Evolutionary conservation across 768 basidiomycete species (phyloP).

Genomic region (Lactarius akahatsu): DNA sequence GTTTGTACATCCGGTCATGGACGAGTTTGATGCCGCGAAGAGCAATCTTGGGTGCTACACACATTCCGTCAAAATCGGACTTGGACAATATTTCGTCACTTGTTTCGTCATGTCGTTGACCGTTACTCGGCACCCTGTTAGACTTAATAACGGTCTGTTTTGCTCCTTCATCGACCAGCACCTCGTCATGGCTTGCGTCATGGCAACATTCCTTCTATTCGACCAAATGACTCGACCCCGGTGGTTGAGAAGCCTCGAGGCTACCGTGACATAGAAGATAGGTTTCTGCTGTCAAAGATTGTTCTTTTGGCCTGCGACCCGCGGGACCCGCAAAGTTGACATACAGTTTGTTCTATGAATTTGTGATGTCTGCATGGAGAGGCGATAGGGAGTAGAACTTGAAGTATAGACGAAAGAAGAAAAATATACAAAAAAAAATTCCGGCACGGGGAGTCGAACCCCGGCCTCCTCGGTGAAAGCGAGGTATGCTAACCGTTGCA

Average conservation of each 20-base stretch:
- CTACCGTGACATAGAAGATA: background rate
- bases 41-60: background rate
- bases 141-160: background rate
- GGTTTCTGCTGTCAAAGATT: background rate
- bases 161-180: background rate
- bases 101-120: background rate
- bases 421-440: background rate
- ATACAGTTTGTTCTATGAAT: no score
- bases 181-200: background rate
- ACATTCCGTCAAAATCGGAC: background rate
- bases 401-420: no score
- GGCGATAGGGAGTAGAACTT: background rate
- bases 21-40: background rate
- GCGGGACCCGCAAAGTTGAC: no score
- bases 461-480: slow-evolving; percentile 29
- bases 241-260: background rate
- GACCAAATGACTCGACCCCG: background rate
- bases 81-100: background rate
- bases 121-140: background rate
- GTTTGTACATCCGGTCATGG: background rate
- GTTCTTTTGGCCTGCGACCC: background rate
- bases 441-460: slow-evolving; percentile 29
- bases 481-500: slow-evolving; percentile 29
- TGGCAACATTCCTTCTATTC: background rate
- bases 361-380: background rate